Evolutionary conservation across 257 asterid genomes (phyloP).

Genomic region (Voacanga thouarsii): DNA sequence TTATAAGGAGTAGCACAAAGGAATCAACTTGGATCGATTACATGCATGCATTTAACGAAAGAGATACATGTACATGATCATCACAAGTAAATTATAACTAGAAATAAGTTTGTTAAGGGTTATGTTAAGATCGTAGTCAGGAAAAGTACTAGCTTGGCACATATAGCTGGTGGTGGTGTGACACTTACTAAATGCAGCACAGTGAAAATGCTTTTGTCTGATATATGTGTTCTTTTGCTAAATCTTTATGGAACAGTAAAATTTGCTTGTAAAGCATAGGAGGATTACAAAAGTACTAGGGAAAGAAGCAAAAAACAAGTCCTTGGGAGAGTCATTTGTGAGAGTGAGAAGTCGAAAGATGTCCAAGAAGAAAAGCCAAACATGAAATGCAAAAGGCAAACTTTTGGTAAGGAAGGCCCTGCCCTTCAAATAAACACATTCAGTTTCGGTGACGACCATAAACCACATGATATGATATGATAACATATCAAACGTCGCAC

Average conservation of each 20-base stretch:
- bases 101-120: no score
- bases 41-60: no score
- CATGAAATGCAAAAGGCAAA: not conserved
- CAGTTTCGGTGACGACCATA: constrained; percentile 2
- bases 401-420: not conserved
- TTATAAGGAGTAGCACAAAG: no score
- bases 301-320: not conserved
- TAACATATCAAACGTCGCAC: constrained; percentile 11
- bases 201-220: no score
- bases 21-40: no score
- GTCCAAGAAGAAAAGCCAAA: not conserved
- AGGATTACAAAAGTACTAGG: not conserved
- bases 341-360: not conserved
- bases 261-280: not conserved
- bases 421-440: not conserved
- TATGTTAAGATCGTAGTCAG: no score
- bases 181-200: no score
- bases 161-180: no score
- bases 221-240: no score
- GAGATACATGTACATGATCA: no score
- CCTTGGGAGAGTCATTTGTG: not conserved
- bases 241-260: not conserved
- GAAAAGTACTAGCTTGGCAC: no score
- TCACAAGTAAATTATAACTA: no score
- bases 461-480: not conserved